Percentiles rank a stretch among this genome's conserved stretches.
Conservation (phyloP, 2,329 filamentous ascomycete species). For the Phaeosphaeriaceae sp. region DNA sequence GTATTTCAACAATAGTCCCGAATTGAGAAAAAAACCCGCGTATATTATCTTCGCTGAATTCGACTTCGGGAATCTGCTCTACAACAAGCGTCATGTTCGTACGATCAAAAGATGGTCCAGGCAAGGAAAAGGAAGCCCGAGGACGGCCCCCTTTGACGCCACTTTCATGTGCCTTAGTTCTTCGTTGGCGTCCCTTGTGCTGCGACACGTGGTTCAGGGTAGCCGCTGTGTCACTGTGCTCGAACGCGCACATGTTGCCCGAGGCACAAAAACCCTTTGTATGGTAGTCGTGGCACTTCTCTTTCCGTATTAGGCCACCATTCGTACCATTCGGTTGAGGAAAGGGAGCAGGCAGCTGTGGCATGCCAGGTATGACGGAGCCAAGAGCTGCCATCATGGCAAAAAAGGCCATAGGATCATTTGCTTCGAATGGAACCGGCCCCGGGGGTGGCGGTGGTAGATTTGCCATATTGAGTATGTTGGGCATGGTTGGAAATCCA, state of each 20-base stretch:
- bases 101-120: constrained; percentile 67
- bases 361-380: constrained; percentile 51
- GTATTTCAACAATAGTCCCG: constrained; percentile 68
- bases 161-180: constrained; percentile 28
- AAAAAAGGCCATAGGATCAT: constrained; percentile 67
- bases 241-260: constrained; percentile 70
- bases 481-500: constrained; percentile 12
- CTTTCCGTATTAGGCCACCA: constrained; percentile 33
- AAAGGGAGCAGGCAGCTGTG: constrained; percentile 33
- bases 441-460: constrained; percentile 52
- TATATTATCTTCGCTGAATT: constrained; percentile 69
- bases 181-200: constrained; percentile 64
- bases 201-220: constrained; percentile 46
- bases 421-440: constrained; percentile 63
- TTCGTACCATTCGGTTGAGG: constrained; percentile 41
- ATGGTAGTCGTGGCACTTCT: constrained; percentile 73
- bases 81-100: constrained; percentile 74
- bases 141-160: constrained; percentile 27
- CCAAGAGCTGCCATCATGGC: constrained; percentile 61
- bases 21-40: constrained; percentile 75
- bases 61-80: constrained; percentile 77
- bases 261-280: constrained; percentile 73
- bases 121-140: constrained; percentile 66
- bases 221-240: constrained; percentile 63
- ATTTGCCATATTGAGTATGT: constrained; percentile 14